Evolutionary conservation across 2,329 filamentous ascomycete genomes (phyloP), one percentile per base, ranked within the genome.

Genomic region (Phaeomoniella chlamydospora): DNA sequence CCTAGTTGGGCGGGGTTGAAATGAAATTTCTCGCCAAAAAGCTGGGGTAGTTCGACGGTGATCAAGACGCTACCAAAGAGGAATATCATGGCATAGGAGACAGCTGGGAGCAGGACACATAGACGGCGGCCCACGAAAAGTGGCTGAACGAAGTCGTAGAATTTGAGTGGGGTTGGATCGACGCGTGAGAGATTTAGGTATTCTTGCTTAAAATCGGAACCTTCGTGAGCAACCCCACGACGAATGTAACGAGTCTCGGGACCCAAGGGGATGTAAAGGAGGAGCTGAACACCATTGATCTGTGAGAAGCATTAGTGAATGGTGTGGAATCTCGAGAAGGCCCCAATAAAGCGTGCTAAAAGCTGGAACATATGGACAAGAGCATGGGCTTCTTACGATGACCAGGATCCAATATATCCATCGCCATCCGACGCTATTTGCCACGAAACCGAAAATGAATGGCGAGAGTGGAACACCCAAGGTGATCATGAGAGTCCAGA

Each of bases 361-460:
- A 10, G 16, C 22, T 9, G 22, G 22, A n/a, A 26, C 22, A 26
- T 26, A n/a, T 26, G 9, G n/a, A 26, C n/a, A 26, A n/a, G n/a
- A 9, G 22, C 22, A 9, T 6, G 22, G 6, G 22, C 22, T 32
- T 13, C 56, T 51, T 42, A 69, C 62, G 29, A 74, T 74, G 2
- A 68, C 67, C 15, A 74, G 52, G 15, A 67, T 61, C 61, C 65
- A 74, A 49, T 69, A 75, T 16, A 74, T 72, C 70, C 71, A 75
- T 12, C 65, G 58, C 37, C 69, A 75, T 1, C 66, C 64, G 11
- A 67, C 62, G 6, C 65, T 59, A 38, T 67, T 54, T 1, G 65
- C 60, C 1, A 74, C 69, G 17, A 58, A 60, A 1, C 62, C 59
- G 30, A 67, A 53, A 12, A 53, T 52, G 46, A 49, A 40, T 35